Percentiles rank a stretch among this genome's conserved stretches.
These are phyloP conservation scores for Daedalea quercina DNA, from an alignment of 768 basidiomycete species.

Conservation along the genomic window DNA sequence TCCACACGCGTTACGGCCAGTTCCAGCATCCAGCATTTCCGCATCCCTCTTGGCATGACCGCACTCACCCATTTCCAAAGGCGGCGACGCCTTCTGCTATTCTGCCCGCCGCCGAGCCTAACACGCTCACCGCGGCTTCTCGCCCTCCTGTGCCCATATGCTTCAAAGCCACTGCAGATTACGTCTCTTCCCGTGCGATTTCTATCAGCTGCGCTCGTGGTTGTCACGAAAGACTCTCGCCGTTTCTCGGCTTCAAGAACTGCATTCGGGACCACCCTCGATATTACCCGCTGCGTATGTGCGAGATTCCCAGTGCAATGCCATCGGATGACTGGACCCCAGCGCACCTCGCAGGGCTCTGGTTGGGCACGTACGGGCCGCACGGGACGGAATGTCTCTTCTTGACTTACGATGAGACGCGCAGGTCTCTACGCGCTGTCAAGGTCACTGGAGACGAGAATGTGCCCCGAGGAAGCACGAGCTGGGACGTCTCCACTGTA, in stretches of 20 bases:
- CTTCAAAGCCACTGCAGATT: conserved; percentile 5
- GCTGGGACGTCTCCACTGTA: conserved; percentile 6
- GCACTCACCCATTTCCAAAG: conserved; percentile 3
- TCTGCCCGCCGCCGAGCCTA: conserved; percentile 6
- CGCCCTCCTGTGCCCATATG: conserved; percentile 5
- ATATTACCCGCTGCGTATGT: conserved; percentile 13
- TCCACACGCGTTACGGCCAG: conserved; percentile 11
- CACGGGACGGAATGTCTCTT: conserved; percentile 19
- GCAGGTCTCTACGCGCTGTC: conserved; percentile 10
- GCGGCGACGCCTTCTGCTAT: neutral
- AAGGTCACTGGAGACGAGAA: conserved; percentile 19
- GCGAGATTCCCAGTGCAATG: conserved; percentile 7
- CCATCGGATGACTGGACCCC: conserved; percentile 11
- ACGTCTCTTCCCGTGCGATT: neutral
- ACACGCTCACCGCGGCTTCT: neutral
- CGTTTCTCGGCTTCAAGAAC: neutral
- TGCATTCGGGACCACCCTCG: conserved; percentile 1
- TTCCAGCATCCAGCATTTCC: conserved; percentile 13
- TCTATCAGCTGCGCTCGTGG: neutral
- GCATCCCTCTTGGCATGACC: conserved; percentile 4
- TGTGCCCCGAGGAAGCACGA: conserved; percentile 17
- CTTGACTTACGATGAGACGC: conserved; percentile 7
- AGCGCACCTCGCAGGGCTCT: conserved; percentile 14
- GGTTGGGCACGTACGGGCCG: conserved; percentile 19
- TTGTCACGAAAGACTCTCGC: neutral